These are phyloP conservation scores for Gaultheria prostrata DNA, from an alignment of 148 eudicot species.

Conservation along the genomic window DNA sequence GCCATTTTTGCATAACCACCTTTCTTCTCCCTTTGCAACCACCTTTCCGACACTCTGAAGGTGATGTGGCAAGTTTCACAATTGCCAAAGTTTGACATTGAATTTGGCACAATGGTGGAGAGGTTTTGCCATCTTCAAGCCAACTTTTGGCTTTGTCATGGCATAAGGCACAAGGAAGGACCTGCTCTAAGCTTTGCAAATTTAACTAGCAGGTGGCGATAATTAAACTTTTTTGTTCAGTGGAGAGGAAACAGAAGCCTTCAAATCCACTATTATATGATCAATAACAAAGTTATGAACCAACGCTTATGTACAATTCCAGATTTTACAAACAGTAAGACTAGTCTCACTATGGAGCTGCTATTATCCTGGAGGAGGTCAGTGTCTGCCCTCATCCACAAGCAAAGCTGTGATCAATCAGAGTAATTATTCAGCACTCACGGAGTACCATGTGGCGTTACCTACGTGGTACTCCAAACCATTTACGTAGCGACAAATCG, in stretches of 20 bases:
- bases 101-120: neutral
- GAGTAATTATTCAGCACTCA: no score
- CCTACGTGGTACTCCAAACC: no score
- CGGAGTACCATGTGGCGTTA: no score
- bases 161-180: neutral
- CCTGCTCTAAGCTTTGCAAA: neutral
- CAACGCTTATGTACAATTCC: neutral
- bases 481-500: no score
- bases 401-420: neutral
- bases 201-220: neutral
- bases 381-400: neutral
- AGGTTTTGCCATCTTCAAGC: neutral
- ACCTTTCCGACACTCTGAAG: neutral
- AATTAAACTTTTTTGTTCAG: neutral
- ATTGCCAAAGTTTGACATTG: neutral
- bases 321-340: neutral
- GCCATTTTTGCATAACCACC: neutral
- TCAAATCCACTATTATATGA: neutral
- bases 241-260: neutral
- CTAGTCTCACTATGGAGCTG: neutral
- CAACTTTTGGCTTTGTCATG: neutral
- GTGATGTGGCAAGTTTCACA: neutral
- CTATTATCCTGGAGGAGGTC: conserved; percentile 6
- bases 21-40: neutral
- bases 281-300: neutral